A percentile compares a stretch with the other conserved stretches of the same genome.
Conservation (phyloP, 2,329 filamentous ascomycete species). For the Akanthomyces dipterigenus region DNA sequence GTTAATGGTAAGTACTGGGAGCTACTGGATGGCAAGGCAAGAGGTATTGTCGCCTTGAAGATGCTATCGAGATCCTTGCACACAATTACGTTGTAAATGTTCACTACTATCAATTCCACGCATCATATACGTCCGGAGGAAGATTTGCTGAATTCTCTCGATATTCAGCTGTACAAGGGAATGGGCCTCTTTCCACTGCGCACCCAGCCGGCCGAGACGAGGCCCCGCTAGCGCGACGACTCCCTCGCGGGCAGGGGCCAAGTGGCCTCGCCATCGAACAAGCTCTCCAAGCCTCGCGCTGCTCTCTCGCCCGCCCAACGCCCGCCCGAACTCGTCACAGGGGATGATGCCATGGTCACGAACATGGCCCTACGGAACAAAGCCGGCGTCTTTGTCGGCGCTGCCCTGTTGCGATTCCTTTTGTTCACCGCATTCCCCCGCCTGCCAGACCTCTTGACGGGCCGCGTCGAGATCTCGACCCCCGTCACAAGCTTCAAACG, state of each 20-base stretch:
- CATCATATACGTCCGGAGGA: no score
- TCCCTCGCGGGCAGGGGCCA: slow-evolving; percentile 13
- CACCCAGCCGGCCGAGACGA: background rate
- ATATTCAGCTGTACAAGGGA: background rate
- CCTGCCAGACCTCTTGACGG: slow-evolving; percentile 77
- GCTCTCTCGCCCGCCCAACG: background rate
- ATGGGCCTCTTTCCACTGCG: no score
- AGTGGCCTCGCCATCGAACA: slow-evolving; percentile 19
- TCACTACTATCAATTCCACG: no score
- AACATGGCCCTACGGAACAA: slow-evolving; percentile 36
- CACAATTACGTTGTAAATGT: no score
- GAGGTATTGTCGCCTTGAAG: background rate
- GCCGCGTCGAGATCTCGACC: slow-evolving; percentile 92
- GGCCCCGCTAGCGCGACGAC: slow-evolving; percentile 2
- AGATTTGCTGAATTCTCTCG: background rate
- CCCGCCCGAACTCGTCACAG: background rate
- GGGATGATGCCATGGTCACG: slow-evolving; percentile 28
- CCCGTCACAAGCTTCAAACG: slow-evolving; percentile 97
- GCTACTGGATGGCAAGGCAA: background rate
- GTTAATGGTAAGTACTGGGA: background rate
- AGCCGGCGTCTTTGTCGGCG: slow-evolving; percentile 61
- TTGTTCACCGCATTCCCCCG: slow-evolving; percentile 77
- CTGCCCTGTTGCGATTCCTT: slow-evolving; percentile 70
- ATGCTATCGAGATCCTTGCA: no score
- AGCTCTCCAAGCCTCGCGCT: background rate